Conservation (phyloP, 495 filamentous ascomycete species). For the Trichoderma asperelloides region DNA sequence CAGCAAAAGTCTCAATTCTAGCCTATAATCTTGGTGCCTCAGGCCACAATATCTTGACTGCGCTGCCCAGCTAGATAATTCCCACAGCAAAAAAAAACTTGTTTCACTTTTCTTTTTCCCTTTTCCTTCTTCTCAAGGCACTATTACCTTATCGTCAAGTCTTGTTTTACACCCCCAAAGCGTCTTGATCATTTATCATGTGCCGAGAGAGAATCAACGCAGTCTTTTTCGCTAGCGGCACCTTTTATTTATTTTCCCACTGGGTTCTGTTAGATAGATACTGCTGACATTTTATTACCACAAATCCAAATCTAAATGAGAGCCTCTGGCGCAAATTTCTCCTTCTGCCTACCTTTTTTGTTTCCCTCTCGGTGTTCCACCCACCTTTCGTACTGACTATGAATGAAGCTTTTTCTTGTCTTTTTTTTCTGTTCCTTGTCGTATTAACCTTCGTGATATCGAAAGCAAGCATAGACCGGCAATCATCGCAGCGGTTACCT, state of each 20-base stretch:
- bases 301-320: not conserved
- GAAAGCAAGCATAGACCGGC: not conserved
- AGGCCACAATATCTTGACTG: not conserved
- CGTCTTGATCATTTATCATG: slow-evolving; percentile 42
- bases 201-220: slow-evolving; percentile 37
- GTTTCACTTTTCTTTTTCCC: slow-evolving; percentile 10
- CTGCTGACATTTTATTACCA: slow-evolving; percentile 29
- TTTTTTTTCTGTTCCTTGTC: not conserved
- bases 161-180: slow-evolving; percentile 24
- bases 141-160: slow-evolving; percentile 47
- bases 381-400: not conserved
- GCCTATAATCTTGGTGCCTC: not conserved
- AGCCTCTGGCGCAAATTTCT: not conserved
- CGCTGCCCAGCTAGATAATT: slow-evolving; percentile 1
- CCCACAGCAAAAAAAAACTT: not conserved
- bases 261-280: slow-evolving; percentile 47
- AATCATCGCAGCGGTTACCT: not conserved
- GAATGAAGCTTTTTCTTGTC: not conserved
- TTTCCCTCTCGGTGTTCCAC: not conserved
- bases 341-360: not conserved
- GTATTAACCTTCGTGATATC: not conserved
- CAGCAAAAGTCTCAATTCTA: not conserved
- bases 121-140: slow-evolving; percentile 29
- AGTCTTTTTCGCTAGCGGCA: slow-evolving; percentile 46
- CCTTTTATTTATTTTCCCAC: slow-evolving; percentile 28